Evolutionary conservation across 805 yeast species (phyloP).

Genomic region (Saturnispora zaruensis): DNA sequence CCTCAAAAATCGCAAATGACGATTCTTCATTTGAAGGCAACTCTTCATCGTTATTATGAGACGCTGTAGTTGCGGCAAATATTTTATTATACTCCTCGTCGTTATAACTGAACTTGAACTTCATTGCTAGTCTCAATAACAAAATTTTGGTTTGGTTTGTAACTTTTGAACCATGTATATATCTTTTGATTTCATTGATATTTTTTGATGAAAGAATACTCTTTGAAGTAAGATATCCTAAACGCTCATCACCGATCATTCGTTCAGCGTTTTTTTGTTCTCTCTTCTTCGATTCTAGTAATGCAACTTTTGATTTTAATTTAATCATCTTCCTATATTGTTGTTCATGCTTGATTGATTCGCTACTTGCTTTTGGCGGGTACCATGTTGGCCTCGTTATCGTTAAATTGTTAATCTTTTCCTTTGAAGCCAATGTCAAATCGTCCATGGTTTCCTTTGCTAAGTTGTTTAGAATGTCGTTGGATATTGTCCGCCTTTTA

Average conservation of each 20-base stretch:
- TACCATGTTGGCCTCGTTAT: constrained; percentile 64
- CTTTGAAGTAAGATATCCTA: constrained; percentile 24
- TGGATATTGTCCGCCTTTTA: constrained; percentile 28
- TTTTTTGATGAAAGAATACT: constrained; percentile 23
- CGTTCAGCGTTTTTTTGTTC: constrained; percentile 28
- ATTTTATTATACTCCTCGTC: not conserved
- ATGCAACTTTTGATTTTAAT: constrained; percentile 25
- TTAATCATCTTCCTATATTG: constrained; percentile 38
- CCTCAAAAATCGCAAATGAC: not conserved
- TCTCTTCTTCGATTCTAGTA: constrained; percentile 25
- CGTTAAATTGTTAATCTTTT: constrained; percentile 45
- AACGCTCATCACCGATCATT: constrained; percentile 29
- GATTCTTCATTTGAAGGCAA: not conserved
- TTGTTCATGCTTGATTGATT: constrained; percentile 46
- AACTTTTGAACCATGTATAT: constrained; percentile 26
- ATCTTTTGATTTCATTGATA: constrained; percentile 28
- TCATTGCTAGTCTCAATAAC: constrained; percentile 17
- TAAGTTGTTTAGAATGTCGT: not conserved
- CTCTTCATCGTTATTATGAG: not conserved
- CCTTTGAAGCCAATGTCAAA: constrained; percentile 48
- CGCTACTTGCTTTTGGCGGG: constrained; percentile 54
- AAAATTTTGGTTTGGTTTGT: constrained; percentile 16
- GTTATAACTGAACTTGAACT: constrained; percentile 6
- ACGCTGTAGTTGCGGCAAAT: not conserved
- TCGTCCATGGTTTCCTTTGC: constrained; percentile 38